phyloP scores from a whole-genome alignment of 306 rosid species.

The Quillaja saponaria region DNA sequence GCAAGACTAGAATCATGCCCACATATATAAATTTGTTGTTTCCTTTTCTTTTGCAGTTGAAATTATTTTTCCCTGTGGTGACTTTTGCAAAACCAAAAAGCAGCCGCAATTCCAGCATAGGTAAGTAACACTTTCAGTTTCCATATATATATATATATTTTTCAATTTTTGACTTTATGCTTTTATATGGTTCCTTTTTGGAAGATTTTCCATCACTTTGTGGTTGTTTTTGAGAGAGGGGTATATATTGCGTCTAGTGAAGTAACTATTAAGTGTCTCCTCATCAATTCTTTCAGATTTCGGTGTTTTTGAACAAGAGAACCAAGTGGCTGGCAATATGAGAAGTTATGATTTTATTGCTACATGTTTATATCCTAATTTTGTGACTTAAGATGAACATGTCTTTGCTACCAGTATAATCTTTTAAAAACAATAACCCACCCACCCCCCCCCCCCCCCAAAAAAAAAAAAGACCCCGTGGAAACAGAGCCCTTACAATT shows the following conservation, averaged over 20 bases:
- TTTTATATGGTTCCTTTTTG: too few species aligned
- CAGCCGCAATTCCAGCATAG: constrained; percentile 91
- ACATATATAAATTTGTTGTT: constrained; percentile 8
- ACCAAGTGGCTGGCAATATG: too few species aligned
- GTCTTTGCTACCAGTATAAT: too few species aligned
- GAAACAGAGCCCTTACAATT: constrained; percentile 3
- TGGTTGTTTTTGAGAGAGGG: background rate
- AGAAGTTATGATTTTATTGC: too few species aligned
- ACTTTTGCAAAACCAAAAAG: constrained; percentile 95
- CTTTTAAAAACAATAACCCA: too few species aligned
- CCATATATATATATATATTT: constrained; percentile 20
- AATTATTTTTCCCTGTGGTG: constrained; percentile 84
- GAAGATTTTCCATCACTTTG: constrained; percentile 12
- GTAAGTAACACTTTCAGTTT: constrained; percentile 42
- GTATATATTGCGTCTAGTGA: background rate
- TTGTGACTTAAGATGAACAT: too few species aligned
- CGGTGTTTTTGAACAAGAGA: too few species aligned
- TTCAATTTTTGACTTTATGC: constrained; percentile 9
- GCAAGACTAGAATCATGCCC: constrained; percentile 20
- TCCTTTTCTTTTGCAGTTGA: constrained; percentile 82
- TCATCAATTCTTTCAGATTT: background rate
- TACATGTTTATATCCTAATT: too few species aligned
- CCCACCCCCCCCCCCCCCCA: constrained; percentile 8
- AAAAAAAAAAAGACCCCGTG: constrained; percentile 1
- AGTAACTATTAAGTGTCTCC: background rate